These are phyloP conservation scores for Boletus subcaerulescens DNA, from an alignment of 768 basidiomycete genomes.

Conservation along the genomic window DNA sequence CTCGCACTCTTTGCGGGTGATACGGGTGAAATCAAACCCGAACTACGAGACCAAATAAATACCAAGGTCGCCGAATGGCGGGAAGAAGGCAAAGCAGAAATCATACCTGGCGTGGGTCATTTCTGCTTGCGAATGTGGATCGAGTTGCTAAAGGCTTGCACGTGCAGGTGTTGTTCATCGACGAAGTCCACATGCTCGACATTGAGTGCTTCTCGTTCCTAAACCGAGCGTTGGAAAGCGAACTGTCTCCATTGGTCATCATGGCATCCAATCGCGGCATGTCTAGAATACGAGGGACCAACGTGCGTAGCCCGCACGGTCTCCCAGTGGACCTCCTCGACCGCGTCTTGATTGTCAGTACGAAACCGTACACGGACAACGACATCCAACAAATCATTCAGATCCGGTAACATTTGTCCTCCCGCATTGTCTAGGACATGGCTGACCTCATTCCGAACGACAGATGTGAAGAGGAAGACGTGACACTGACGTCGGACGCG, in stretches of 20 bases:
- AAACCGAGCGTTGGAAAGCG: conserved; percentile 92
- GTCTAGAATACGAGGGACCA: conserved; percentile 92
- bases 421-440: neutral
- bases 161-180: conserved; percentile 89
- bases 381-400: conserved; percentile 91
- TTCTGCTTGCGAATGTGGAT: neutral
- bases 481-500: conserved; percentile 72
- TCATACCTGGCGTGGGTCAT: conserved; percentile 84
- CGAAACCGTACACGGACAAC: conserved; percentile 75
- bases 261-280: conserved; percentile 98
- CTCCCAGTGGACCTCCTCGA: conserved; percentile 94
- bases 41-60: conserved; percentile 94
- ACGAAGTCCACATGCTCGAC: conserved; percentile 99
- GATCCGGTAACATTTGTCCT: conserved; percentile 57
- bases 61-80: conserved; percentile 96
- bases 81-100: conserved; percentile 97
- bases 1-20: conserved; percentile 93
- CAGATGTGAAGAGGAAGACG: conserved; percentile 95
- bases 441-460: neutral
- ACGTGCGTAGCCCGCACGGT: conserved; percentile 91
- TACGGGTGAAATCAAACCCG: conserved; percentile 98
- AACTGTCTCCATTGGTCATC: conserved; percentile 91
- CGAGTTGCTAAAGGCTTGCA: neutral
- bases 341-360: conserved; percentile 93
- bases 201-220: conserved; percentile 99